Base-by-base conservation (phyloP, 805 yeast genomes). In the Ogataea degrootiae region DNA sequence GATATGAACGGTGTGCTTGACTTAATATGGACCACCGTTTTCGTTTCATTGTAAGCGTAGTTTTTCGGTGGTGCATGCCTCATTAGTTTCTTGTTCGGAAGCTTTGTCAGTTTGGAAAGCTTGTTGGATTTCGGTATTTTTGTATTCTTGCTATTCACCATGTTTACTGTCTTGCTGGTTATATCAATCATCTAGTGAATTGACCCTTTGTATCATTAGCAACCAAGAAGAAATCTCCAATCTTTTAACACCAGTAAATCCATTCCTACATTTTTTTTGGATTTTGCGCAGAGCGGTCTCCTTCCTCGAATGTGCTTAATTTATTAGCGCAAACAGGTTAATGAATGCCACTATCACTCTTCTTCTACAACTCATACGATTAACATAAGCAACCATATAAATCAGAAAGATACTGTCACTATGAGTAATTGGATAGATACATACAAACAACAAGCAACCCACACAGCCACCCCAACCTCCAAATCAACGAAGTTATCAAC, bases 1-100 rank as follows among this genome's bases (percentile, higher is more conserved):
- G 92, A 78, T 12, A 87, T 73, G 56, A 73, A 86, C 2, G 96
- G 94, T 4, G 96, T 85, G 1, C 66, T 62, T 1, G 83, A 65
- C 53, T 86, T 85, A 35, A 89, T 71, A 49, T 78, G 76, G 11
- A 86, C 66, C 2, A 76, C 72, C 0, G 80, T 71, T 21, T 75
- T 73, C 38, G 71, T 49, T 49, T 77, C 75, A 22, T 73, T 67
- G 55, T 70, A 66, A 43, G 72, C 62, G 60, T 76, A 67, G 21
- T 58, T 54, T 14, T 70, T 64, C 15, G 79, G 76, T 3, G 85
- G 76, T 15, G 79, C 70, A 58, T 83, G 87, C 58, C 76, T 81
- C 43, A 79, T 71, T 7, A 69, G 68, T 41, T 61, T 72, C 17
- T 70, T 75, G 37, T 61, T 54, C 15, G 67, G 47, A 44, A 56